Evolutionary conservation across 345 rosid species (phyloP).

Genomic region (Salix exigua): DNA sequence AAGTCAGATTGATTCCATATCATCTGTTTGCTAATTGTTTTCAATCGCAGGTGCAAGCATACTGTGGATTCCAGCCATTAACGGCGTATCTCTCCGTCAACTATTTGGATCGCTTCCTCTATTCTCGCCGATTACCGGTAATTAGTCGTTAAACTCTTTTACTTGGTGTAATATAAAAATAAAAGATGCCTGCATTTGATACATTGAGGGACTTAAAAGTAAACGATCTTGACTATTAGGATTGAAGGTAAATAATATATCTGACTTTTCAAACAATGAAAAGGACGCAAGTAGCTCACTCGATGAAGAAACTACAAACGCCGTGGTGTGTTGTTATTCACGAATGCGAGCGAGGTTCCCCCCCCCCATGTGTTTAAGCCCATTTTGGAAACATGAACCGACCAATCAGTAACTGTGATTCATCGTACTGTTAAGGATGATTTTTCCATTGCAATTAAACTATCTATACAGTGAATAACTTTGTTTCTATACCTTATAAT

Average conservation of each 20-base stretch:
- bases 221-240: slow-evolving; percentile 19
- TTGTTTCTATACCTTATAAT: slow-evolving; percentile 7
- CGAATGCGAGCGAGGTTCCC: neutral
- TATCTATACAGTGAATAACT: neutral
- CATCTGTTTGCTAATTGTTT: neutral
- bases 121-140: slow-evolving; percentile 73
- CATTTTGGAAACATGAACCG: slow-evolving; percentile 4
- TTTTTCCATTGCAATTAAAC: neutral
- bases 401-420: slow-evolving; percentile 3
- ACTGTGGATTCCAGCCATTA: slow-evolving; percentile 66
- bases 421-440: neutral
- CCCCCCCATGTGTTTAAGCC: neutral
- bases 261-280: slow-evolving; percentile 48
- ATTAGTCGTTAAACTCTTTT: slow-evolving; percentile 9
- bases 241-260: slow-evolving; percentile 1
- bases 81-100: slow-evolving; percentile 97
- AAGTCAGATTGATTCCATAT: neutral
- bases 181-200: neutral
- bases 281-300: slow-evolving; percentile 14
- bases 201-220: slow-evolving; percentile 16
- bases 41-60: slow-evolving; percentile 59
- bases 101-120: slow-evolving; percentile 86
- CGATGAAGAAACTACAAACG: neutral
- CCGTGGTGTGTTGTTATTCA: neutral
- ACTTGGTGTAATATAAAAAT: neutral